Percentiles rank a stretch among this genome's conserved stretches.
Evolutionary conservation across 768 basidiomycete genomes (phyloP).

Genomic region (Lactifluus rugatus): DNA sequence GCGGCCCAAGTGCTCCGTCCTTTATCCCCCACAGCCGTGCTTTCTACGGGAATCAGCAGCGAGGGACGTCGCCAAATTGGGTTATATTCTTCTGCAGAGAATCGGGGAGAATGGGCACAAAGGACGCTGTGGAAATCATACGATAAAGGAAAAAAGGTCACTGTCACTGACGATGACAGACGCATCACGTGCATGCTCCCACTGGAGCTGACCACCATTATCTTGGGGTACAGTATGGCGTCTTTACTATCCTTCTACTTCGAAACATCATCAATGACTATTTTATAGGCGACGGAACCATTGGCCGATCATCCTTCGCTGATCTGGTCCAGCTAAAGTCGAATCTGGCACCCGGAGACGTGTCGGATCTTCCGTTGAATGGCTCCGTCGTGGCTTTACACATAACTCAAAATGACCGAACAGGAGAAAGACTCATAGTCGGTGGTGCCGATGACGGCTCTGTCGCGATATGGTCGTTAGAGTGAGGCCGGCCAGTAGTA

Average conservation of each 20-base stretch:
- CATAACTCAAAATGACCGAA: conserved; percentile 45
- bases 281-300: conserved; percentile 25
- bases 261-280: background rate
- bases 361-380: conserved; percentile 39
- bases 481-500: conserved; percentile 36
- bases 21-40: conserved; percentile 15
- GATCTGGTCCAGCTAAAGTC: conserved; percentile 17
- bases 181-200: conserved; percentile 29
- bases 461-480: conserved; percentile 60
- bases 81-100: background rate
- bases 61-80: conserved; percentile 6
- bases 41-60: conserved; percentile 20
- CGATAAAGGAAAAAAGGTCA: background rate
- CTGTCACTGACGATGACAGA: background rate
- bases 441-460: conserved; percentile 76
- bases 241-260: background rate
- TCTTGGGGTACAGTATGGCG: conserved; percentile 49
- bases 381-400: conserved; percentile 44
- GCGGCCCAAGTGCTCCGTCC: conserved; percentile 8
- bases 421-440: conserved; percentile 52
- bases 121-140: conserved; percentile 24
- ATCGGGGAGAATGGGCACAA: conserved; percentile 15
- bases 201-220: conserved; percentile 45
- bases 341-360: conserved; percentile 25
- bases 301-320: conserved; percentile 24